Evolutionary conservation across 768 basidiomycete genomes (phyloP).

Genomic region (Coprinopsis cinerea): DNA sequence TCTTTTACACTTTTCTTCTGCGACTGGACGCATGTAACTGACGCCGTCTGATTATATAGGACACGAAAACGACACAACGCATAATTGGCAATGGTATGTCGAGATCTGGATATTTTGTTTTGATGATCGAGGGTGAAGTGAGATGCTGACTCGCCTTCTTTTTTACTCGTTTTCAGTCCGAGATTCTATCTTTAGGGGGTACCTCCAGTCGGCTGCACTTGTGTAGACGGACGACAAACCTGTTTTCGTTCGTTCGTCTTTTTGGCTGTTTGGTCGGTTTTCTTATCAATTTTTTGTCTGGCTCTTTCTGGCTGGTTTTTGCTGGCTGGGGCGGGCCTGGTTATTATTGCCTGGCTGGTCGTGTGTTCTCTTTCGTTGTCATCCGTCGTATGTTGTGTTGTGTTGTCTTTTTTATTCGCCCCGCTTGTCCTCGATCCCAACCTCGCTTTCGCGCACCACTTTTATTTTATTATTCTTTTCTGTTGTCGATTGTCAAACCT

Average conservation of each 20-base stretch:
- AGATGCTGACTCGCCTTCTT: conserved; percentile 12
- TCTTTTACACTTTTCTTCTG: neutral
- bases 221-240: conserved; percentile 39
- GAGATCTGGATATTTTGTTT: neutral
- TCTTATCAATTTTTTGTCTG: neutral
- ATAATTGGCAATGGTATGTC: conserved; percentile 75
- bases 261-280: neutral
- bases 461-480: too few relatives aligned
- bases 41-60: conserved; percentile 35
- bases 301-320: too few relatives aligned
- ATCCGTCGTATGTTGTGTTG: too few relatives aligned
- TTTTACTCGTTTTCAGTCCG: conserved; percentile 47
- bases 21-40: conserved; percentile 2
- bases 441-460: too few relatives aligned
- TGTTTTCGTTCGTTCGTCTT: neutral
- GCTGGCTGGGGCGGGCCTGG: too few relatives aligned
- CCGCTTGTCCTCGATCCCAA: too few relatives aligned
- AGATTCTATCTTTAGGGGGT: conserved; percentile 72
- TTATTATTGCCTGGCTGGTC: too few relatives aligned
- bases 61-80: conserved; percentile 77
- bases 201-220: conserved; percentile 65
- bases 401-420: too few relatives aligned
- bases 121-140: neutral
- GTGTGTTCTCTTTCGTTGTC: too few relatives aligned
- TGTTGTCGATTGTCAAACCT: too few relatives aligned